Evolutionary conservation across 2,329 filamentous ascomycete genomes (phyloP), one percentile per base, ranked within the genome.

Genomic region (Stylonectria norvegica): DNA sequence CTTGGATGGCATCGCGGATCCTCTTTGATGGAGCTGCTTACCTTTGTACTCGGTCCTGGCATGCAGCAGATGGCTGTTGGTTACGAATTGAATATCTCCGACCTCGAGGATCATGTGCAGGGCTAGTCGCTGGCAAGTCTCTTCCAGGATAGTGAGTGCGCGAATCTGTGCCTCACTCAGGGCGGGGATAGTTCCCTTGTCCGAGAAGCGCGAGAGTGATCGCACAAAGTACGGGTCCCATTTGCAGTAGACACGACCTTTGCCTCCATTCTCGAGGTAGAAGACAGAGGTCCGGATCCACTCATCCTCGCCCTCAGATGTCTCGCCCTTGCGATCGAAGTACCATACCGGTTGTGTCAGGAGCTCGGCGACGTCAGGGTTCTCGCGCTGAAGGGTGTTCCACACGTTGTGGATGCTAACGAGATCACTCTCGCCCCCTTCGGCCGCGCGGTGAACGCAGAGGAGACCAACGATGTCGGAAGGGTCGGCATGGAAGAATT

Each of bases 211-310:
- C 15, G 69, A 74, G 6, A 95, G 72, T 7, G 83, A 89, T 48
- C 80, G 80, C 44, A 95, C 80, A 62, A 85, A 95, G 74, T 95
- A 94, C 1, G 89, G 89, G 59, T 95, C 89, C 81, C 85, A 94
- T 73, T 94, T 94, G 63, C 79, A 83, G 67, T 58, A 58, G 12
- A 58, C 56, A 12, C 56, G 53, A 22, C 75, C 75, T 53, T 81
- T 73, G 5, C 77, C 75, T 5, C 75, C 78, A 5, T 76, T 79
- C 69, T 94, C 88, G 4, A 89, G 69, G 62, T 89, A 94, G 53
- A 93, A 79, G 14, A 95, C 79, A 10, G 78, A 75, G 20, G 83
- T 80, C 30, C 75, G 73, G 54, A 88, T 86, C 66, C 81, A 94
- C 42, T 82, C 81, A 39, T 90, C 79, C 64, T 94, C 75, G 10